Base-by-base conservation (phyloP, 2,329 filamentous ascomycete species). In the Fusarium nelsonii region DNA sequence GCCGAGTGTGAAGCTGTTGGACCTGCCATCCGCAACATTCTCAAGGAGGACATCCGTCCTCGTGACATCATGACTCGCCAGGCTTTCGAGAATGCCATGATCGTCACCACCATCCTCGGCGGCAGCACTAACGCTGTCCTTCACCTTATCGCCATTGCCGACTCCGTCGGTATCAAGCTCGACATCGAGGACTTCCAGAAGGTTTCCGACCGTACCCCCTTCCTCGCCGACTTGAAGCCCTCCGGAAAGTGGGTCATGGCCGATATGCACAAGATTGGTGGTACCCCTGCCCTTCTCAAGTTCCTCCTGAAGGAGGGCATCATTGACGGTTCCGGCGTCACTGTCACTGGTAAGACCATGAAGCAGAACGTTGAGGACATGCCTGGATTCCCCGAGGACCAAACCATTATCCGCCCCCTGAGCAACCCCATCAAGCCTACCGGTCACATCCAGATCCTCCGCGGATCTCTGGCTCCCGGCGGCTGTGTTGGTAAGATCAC, bases 401-500 rank as follows among this genome's bases (percentile, higher is more conserved):
- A 97, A 79, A 84, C 89, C 69, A 91, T 97, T 75, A 96, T 97
- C 79, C 90, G 91, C 8, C 89, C 91, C 5, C 82, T 97, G 45
- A 86, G 86, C 78, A 92, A 94, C 79, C 94, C 94, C 15, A 95
- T 97, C 84, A 97, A 97, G 81, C 75, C 86, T 0, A 94, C 92
- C 0, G 94, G 94, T 33, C 94, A 97, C 78, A 90, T 97, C 68
- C 92, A 97, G 83, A 97, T 97, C 71, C 85, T 97, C 32, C 89
- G 90, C 67, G 94, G 94, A 39, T 93, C 93, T 63, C 87, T 97
- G 37, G 93, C 94, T 1, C 94, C 94, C 3, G 91, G 90, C 11
- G 94, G 94, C 50, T 92, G 92, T 1, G 94, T 97, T 12, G 94
- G 93, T 65, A 97, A 97, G 81, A 97, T 97, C 79, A 97, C 94